Percentiles rank a stretch among this genome's conserved stretches.
Conservation (phyloP, 805 yeast species). For the Candida lessepsii region DNA sequence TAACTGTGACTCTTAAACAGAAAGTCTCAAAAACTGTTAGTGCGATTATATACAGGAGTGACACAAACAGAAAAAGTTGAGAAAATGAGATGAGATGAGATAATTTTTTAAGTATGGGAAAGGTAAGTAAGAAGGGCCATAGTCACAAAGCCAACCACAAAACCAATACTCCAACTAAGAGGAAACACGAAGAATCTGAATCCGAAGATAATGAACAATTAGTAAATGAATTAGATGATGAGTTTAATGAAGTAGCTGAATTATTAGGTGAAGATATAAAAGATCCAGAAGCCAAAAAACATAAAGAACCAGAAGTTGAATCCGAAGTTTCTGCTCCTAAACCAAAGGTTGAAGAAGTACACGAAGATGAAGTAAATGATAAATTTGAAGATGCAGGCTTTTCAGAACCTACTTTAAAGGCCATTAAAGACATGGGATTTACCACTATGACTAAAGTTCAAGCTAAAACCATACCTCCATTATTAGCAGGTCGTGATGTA, state of each 20-base stretch:
- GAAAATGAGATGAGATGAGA: constrained; percentile 14
- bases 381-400: constrained; percentile 49
- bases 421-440: constrained; percentile 88
- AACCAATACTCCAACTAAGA: constrained; percentile 2
- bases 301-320: constrained; percentile 17
- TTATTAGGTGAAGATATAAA: constrained; percentile 45
- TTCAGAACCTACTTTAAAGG: constrained; percentile 78
- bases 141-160: constrained; percentile 1
- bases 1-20: constrained; percentile 1
- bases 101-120: constrained; percentile 8
- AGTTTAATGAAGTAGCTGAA: constrained; percentile 56
- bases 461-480: constrained; percentile 93
- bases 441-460: constrained; percentile 91
- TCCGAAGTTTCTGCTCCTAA: constrained; percentile 21
- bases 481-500: constrained; percentile 94
- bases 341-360: constrained; percentile 30
- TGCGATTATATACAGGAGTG: constrained; percentile 2
- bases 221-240: constrained; percentile 55
- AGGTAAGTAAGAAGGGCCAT: background rate
- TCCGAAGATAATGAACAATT: constrained; percentile 41
- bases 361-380: constrained; percentile 32
- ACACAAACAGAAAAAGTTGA: background rate
- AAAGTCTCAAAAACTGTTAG: background rate
- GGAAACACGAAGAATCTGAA: constrained; percentile 18
- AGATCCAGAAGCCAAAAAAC: constrained; percentile 38